These are phyloP conservation scores for Aspergillus aculeatus DNA, from an alignment of 2,329 filamentous ascomycete species.

Conservation along the genomic window DNA sequence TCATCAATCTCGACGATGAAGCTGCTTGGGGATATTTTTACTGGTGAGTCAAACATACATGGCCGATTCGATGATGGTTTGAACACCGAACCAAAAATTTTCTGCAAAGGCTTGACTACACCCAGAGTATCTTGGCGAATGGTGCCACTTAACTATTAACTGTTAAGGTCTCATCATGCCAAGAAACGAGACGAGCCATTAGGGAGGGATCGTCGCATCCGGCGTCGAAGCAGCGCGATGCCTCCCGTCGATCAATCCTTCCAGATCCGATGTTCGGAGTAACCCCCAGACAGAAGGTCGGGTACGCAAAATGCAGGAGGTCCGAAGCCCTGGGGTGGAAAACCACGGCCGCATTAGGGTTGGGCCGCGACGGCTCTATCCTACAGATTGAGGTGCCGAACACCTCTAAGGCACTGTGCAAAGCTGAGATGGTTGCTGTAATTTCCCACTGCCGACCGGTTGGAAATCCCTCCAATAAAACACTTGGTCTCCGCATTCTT, in stretches of 20 bases:
- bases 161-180: background rate
- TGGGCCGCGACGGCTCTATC: background rate
- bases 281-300: background rate
- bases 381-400: background rate
- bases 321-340: background rate
- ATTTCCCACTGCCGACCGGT: background rate
- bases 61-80: background rate
- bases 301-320: background rate
- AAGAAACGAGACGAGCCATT: background rate
- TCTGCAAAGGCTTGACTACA: background rate
- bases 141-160: background rate
- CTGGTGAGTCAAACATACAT: background rate
- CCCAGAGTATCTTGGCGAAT: background rate
- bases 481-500: background rate
- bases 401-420: too few species aligned
- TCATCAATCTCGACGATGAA: background rate
- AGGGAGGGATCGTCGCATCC: background rate
- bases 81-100: background rate
- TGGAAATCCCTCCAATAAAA: background rate
- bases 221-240: background rate
- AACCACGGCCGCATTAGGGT: background rate
- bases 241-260: conserved; percentile 8
- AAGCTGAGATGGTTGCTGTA: background rate
- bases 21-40: background rate
- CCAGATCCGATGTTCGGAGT: conserved; percentile 5